Evolutionary conservation across 768 basidiomycete genomes (phyloP).

Genomic region (Tylopilus sp.): DNA sequence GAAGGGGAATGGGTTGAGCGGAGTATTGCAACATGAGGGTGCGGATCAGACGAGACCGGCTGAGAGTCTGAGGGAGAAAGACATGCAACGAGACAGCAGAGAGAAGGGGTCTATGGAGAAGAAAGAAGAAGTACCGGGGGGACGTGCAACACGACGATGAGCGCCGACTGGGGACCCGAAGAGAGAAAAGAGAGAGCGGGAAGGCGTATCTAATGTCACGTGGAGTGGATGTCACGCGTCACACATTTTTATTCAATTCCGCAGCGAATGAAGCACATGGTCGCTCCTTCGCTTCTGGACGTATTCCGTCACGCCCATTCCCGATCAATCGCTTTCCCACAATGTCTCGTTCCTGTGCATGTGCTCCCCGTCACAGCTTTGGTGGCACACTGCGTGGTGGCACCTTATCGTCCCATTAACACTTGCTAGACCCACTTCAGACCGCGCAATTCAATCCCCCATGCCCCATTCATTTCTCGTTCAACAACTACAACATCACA

Average conservation of each 20-base stretch:
- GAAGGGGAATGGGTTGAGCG: slow-evolving; percentile 32
- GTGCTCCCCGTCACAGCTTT: slow-evolving; percentile 2
- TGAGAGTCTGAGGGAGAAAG: slow-evolving; percentile 29
- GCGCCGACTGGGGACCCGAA: slow-evolving; percentile 21
- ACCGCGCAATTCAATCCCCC: no score
- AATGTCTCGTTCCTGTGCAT: slow-evolving; percentile 3
- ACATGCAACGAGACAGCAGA: slow-evolving; percentile 24
- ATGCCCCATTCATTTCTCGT: no score
- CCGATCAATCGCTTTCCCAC: slow-evolving; percentile 4
- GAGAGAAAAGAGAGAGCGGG: neutral
- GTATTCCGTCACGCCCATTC: neutral
- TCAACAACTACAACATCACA: neutral
- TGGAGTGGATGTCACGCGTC: slow-evolving; percentile 3
- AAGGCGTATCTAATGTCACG: slow-evolving; percentile 1
- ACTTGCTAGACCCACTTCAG: no score
- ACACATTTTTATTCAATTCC: slow-evolving; percentile 7
- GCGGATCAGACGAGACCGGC: slow-evolving; percentile 54
- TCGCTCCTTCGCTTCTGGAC: neutral
- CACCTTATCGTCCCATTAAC: neutral
- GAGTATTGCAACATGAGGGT: slow-evolving; percentile 60
- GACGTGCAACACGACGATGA: slow-evolving; percentile 21
- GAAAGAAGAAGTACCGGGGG: neutral
- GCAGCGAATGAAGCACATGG: slow-evolving; percentile 16
- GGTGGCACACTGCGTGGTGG: neutral
- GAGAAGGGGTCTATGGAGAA: slow-evolving; percentile 6